These are phyloP conservation scores for Furcasterigmium sp. DNA, from an alignment of 2,329 filamentous ascomycete species.

Conservation along the genomic window DNA sequence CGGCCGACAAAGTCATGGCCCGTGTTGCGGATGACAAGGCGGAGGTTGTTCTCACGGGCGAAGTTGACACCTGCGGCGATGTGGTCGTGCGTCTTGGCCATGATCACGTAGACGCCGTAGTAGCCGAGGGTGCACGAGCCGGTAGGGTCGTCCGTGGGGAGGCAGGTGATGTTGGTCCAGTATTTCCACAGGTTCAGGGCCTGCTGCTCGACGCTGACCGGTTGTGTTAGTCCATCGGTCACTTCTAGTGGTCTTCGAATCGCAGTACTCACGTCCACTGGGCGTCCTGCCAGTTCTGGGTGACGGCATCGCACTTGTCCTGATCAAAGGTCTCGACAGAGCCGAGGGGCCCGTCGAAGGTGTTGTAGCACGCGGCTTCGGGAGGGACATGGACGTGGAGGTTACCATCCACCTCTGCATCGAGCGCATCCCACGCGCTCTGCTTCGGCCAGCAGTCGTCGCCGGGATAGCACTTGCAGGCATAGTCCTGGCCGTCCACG, in stretches of 20 bases:
- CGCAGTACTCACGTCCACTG: slow-evolving; percentile 28
- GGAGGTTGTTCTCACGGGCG: slow-evolving; percentile 33
- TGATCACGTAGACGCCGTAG: slow-evolving; percentile 28
- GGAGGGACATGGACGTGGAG: slow-evolving; percentile 23
- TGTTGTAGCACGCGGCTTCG: slow-evolving; percentile 27
- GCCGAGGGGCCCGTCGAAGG: slow-evolving; percentile 29
- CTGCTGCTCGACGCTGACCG: slow-evolving; percentile 18
- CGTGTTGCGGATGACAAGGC: slow-evolving; percentile 50
- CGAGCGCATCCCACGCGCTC: slow-evolving; percentile 21
- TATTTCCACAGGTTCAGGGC: slow-evolving; percentile 33
- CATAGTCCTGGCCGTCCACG: slow-evolving; percentile 21
- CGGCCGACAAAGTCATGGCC: slow-evolving; percentile 55
- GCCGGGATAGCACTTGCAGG: slow-evolving; percentile 24
- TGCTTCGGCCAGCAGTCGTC: slow-evolving; percentile 24
- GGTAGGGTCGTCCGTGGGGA: slow-evolving; percentile 24
- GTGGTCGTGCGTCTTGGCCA: slow-evolving; percentile 14
- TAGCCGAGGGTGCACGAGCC: slow-evolving; percentile 31
- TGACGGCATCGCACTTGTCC: slow-evolving; percentile 24
- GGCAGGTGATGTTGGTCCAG: slow-evolving; percentile 35
- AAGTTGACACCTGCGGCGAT: slow-evolving; percentile 26
- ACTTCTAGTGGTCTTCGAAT: too few relatives aligned
- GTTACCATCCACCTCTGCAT: slow-evolving; percentile 28
- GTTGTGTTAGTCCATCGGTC: slow-evolving; percentile 7
- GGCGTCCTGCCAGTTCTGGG: slow-evolving; percentile 23
- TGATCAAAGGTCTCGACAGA: slow-evolving; percentile 27